Conservation (phyloP, 2,329 filamentous ascomycete genomes). For the Beauveria brongniartii region DNA sequence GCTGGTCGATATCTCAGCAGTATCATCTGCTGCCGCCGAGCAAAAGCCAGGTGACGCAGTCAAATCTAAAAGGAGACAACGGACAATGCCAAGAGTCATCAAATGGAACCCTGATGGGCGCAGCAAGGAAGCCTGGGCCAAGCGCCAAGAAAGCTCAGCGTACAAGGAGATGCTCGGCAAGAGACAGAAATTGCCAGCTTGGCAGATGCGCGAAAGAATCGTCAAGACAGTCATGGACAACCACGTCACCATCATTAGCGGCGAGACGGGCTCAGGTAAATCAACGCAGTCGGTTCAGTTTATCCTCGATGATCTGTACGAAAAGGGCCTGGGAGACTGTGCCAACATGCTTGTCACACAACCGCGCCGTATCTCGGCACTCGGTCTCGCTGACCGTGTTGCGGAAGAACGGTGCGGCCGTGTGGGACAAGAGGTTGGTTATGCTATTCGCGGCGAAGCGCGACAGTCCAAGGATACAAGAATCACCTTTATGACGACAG, state of each 20-base stretch:
- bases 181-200: conserved; percentile 73
- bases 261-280: conserved; percentile 94
- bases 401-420: conserved; percentile 78
- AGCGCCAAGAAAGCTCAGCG: conserved; percentile 53
- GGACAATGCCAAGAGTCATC: conserved; percentile 49
- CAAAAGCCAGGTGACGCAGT: conserved; percentile 27
- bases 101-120: conserved; percentile 52
- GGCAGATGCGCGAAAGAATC: conserved; percentile 71
- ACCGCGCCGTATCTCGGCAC: conserved; percentile 84
- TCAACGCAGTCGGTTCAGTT: conserved; percentile 97
- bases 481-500: conserved; percentile 93
- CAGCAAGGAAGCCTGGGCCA: conserved; percentile 62
- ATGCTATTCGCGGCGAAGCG: conserved; percentile 84
- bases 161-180: conserved; percentile 69
- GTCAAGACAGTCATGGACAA: conserved; percentile 66
- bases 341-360: conserved; percentile 95
- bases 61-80: conserved; percentile 22
- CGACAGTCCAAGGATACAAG: conserved; percentile 66
- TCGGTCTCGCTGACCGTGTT: conserved; percentile 89
- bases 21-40: conserved; percentile 59
- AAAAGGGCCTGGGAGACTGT: conserved; percentile 61
- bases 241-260: conserved; percentile 92
- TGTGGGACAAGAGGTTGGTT: conserved; percentile 85
- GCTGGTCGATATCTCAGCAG: conserved; percentile 75
- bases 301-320: conserved; percentile 83